Base-by-base conservation (phyloP, 306 rosid species). In the Alnus glutinosa region DNA sequence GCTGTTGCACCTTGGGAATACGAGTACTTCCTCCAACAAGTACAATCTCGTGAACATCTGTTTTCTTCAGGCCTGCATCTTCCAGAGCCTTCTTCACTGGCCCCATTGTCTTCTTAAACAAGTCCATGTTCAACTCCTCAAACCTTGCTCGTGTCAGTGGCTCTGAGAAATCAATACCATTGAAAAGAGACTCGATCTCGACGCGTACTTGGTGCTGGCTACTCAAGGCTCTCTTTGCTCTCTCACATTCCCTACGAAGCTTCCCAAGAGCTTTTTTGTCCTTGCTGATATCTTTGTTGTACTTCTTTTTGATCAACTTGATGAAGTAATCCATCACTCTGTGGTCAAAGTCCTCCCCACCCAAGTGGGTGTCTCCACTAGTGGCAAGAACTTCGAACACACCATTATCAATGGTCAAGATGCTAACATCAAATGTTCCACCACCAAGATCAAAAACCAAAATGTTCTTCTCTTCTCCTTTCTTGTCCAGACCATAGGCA, bases 261-360 rank as follows among this genome's bases (percentile, higher is more conserved):
- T 90, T 90, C 69, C 91, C 92, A 11, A 84, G 78, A 44, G 90
- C 92, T 75, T 73, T 82, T 57, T 86, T 76, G 30, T 88, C 94
- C 39, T 81, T 86, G 66, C 88, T 83, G 9, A 86, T 86, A 52
- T 88, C 91, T 30, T 86, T 88, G 77, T 64, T 75, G 71, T 88
- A 50, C 82, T 88, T 88, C 80, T 70, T 88, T 51, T 86, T 86
- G 4, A 89, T 87, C 85, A 88, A 46, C 74, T 84, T 81, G 76
- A 86, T 83, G 84, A 88, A 86, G 62, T 86, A 86, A 59, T 86
- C 89, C 90, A 90, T 88, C 5, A 90, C 82, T 37, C 90, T 57
- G 55, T 88, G 92, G 48, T 90, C 94, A 3, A 90, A 90, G 55
- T 89, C 93, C 87, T 87, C 91, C 6, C 91, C 93, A 47, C 93